Conservation (phyloP, 2,329 filamentous ascomycete genomes). For the Trichoderma afroharzianum region DNA sequence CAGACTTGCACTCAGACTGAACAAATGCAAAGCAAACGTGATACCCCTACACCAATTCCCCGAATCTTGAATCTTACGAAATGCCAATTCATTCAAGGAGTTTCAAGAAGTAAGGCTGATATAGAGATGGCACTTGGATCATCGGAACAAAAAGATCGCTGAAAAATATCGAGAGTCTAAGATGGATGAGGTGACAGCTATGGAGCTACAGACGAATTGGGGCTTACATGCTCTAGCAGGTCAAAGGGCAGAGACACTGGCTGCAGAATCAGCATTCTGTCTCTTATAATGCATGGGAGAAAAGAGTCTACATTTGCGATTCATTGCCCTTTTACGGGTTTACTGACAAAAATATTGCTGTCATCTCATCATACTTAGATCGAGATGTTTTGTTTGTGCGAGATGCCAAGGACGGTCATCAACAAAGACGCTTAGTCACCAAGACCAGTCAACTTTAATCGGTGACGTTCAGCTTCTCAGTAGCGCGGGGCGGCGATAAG, state of each 20-base stretch:
- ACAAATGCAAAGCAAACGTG: conserved; percentile 16
- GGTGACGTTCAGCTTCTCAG: not conserved
- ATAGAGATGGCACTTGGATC: not conserved
- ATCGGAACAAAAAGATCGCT: not conserved
- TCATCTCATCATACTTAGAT: no score
- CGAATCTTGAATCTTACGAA: not conserved
- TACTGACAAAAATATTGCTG: no score
- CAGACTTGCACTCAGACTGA: conserved; percentile 14
- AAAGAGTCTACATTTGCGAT: no score
- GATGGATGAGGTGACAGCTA: not conserved
- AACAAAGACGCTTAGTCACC: not conserved
- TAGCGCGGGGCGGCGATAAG: not conserved
- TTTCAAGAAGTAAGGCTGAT: not conserved
- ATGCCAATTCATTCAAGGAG: not conserved
- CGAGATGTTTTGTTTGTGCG: not conserved
- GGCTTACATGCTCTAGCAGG: no score
- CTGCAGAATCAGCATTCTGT: no score
- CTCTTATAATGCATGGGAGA: no score
- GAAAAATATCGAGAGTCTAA: not conserved
- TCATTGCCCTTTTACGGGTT: no score
- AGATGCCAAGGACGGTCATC: not conserved
- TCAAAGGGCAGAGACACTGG: no score
- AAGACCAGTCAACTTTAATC: not conserved
- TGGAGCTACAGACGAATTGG: no score
- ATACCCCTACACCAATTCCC: conserved; percentile 19